phyloP scores from a whole-genome alignment of 208 protist species.

The Acanthamoeba polyphaga region DNA sequence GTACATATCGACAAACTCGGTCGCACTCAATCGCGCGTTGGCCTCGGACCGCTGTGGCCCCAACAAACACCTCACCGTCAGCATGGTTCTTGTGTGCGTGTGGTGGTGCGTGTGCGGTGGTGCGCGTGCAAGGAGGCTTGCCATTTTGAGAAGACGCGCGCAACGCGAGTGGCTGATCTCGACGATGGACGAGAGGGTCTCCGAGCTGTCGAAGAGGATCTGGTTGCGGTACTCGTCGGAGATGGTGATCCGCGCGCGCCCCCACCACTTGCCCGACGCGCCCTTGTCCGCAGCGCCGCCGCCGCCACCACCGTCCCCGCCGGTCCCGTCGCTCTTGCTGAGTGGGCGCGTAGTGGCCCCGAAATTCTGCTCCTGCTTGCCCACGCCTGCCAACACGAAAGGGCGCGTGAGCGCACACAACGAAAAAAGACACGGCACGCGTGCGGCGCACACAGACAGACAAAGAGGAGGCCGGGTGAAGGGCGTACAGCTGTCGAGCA shows the following conservation, averaged over 20 bases:
- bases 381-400: neutral
- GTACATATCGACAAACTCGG: slow-evolving; percentile 70
- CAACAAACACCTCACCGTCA: neutral
- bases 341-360: neutral
- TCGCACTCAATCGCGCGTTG: slow-evolving; percentile 39
- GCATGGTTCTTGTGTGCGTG: neutral
- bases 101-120: neutral
- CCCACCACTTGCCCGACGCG: slow-evolving; percentile 41
- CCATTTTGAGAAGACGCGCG: slow-evolving; percentile 42
- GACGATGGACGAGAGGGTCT: slow-evolving; percentile 38
- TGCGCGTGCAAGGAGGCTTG: neutral
- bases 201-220: slow-evolving; percentile 55
- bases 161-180: slow-evolving; percentile 46
- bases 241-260: slow-evolving; percentile 25
- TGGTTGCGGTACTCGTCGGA: slow-evolving; percentile 60
- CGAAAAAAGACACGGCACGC: neutral
- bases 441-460: neutral
- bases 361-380: neutral
- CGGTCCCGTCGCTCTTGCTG: neutral
- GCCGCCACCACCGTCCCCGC: neutral
- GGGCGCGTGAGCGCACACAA: neutral
- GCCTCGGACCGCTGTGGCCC: neutral
- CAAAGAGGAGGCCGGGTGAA: neutral
- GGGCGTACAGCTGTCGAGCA: slow-evolving; percentile 46
- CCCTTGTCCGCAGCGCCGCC: neutral